phyloP scores from a whole-genome alignment of 352 stramenopile genomes.

The Globisporangium megalacanthum region DNA sequence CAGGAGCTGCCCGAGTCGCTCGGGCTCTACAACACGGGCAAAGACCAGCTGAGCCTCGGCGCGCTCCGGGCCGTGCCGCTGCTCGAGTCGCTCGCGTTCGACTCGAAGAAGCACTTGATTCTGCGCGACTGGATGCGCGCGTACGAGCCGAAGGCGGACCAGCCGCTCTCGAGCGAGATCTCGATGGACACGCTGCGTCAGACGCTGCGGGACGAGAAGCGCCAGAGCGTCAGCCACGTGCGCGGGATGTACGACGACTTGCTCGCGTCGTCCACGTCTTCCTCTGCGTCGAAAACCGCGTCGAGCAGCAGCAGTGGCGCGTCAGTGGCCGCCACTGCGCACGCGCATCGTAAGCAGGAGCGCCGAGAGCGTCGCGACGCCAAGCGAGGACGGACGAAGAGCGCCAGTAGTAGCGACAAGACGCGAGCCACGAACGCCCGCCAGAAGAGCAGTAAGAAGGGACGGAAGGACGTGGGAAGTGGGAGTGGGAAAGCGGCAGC shows the following conservation, averaged over 20 bases:
- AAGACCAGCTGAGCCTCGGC: conserved; percentile 57
- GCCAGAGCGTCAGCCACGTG: conserved; percentile 32
- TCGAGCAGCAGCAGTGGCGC: not conserved
- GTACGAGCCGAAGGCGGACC: conserved; percentile 48
- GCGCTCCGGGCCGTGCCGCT: conserved; percentile 50
- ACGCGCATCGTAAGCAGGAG: conserved; percentile 17
- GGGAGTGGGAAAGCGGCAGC: conserved; percentile 5
- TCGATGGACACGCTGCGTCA: conserved; percentile 52
- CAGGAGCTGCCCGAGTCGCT: conserved; percentile 70
- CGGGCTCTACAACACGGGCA: conserved; percentile 67
- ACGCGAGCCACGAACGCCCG: conserved; percentile 6
- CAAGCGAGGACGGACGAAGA: not conserved
- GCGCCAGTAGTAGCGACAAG: conserved; percentile 10
- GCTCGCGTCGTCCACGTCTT: conserved; percentile 9
- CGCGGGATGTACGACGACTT: conserved; percentile 43
- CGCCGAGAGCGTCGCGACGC: conserved; percentile 9
- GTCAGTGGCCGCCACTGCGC: not conserved
- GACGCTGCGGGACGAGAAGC: conserved; percentile 39
- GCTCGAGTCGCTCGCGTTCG: conserved; percentile 40
- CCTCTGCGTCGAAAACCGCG: not conserved
- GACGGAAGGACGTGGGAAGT: conserved; percentile 5
- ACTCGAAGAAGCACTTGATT: conserved; percentile 60
- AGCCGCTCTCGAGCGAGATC: conserved; percentile 43
- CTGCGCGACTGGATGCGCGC: conserved; percentile 73
- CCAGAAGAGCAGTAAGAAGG: conserved; percentile 13